Conservation (phyloP, 2,329 filamentous ascomycete species). For the Xylaria sp. region DNA sequence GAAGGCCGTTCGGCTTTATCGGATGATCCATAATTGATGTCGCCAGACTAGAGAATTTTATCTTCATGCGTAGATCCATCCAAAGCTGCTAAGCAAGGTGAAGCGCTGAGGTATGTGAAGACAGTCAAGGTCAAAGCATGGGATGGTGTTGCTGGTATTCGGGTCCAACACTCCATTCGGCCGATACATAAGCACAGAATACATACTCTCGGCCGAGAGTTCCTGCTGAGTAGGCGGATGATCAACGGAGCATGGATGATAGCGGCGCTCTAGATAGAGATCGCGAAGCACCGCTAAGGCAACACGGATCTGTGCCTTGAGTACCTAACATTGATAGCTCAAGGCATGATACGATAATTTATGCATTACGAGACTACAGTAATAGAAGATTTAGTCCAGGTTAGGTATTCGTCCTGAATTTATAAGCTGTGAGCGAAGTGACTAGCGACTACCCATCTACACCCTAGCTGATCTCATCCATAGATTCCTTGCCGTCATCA, state of each 20-base stretch:
- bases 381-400: too few relatives aligned
- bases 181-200: neutral
- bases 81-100: neutral
- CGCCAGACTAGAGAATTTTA: neutral
- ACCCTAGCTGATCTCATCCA: neutral
- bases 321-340: too few relatives aligned
- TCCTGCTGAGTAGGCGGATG: neutral
- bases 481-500: neutral
- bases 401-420: too few relatives aligned
- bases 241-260: neutral
- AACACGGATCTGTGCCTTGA: too few relatives aligned
- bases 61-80: too few relatives aligned
- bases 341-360: too few relatives aligned
- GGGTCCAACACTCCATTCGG: neutral
- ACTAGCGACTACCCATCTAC: neutral
- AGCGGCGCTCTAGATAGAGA: too few relatives aligned
- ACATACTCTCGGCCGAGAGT: neutral
- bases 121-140: neutral
- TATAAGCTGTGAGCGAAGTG: too few relatives aligned
- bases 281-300: too few relatives aligned
- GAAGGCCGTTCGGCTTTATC: neutral
- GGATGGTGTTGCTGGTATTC: neutral
- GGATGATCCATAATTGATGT: neutral
- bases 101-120: neutral
- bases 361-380: too few relatives aligned